These are phyloP conservation scores for Pyrrhoderma lamaoense DNA, from an alignment of 1,284 basidiomycete species.

Conservation along the genomic window DNA sequence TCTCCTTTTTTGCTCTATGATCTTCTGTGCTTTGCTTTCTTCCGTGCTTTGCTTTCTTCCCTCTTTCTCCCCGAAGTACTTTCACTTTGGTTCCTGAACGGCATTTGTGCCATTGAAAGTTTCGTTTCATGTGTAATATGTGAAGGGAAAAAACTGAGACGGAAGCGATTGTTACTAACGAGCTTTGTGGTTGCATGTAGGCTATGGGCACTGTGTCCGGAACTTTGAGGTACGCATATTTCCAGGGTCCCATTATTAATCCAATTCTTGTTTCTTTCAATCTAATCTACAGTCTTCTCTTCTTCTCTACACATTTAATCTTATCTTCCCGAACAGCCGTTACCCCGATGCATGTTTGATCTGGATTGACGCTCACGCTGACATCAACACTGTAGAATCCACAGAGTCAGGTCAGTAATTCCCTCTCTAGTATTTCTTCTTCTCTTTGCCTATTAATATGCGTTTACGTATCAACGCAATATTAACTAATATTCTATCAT, in stretches of 20 bases:
- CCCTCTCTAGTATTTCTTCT: conserved; percentile 15
- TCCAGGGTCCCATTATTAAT: neutral
- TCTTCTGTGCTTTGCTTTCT: too few species aligned
- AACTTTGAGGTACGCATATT: conserved; percentile 52
- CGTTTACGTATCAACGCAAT: neutral
- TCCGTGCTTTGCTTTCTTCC: too few species aligned
- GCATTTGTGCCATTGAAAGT: too few species aligned
- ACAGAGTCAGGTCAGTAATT: conserved; percentile 56
- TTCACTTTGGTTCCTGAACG: neutral
- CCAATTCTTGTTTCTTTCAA: neutral
- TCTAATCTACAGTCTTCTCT: neutral
- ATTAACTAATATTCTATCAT: neutral
- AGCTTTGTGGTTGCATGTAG: conserved; percentile 30
- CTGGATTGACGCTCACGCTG: conserved; percentile 92
- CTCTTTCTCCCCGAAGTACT: too few species aligned
- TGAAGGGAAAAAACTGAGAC: neutral
- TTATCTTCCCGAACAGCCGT: conserved; percentile 34
- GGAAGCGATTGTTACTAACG: neutral
- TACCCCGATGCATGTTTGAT: conserved; percentile 78
- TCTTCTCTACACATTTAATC: neutral
- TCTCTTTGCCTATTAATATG: too few species aligned
- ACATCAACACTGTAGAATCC: conserved; percentile 88
- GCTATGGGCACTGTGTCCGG: conserved; percentile 91
- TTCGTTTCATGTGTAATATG: too few species aligned
- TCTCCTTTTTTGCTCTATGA: too few species aligned